A percentile compares a stretch with the other conserved stretches of the same genome.
phyloP scores from a whole-genome alignment of 768 basidiomycete species.

The Cyathus striatus region DNA sequence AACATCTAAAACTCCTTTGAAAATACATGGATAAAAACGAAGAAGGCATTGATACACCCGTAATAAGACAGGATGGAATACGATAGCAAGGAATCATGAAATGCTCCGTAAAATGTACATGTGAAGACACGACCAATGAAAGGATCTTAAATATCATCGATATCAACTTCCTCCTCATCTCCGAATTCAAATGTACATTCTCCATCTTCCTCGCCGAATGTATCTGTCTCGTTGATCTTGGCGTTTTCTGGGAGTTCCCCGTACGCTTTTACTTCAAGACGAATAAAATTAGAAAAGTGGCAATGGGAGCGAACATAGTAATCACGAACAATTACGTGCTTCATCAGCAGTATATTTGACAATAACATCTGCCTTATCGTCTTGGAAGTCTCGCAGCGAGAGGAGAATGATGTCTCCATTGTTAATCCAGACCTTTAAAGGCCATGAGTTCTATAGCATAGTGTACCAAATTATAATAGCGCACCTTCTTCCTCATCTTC shows the following conservation, averaged over 20 bases:
- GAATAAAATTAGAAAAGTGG: not conserved
- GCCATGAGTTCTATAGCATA: slow-evolving; percentile 4
- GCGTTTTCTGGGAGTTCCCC: slow-evolving; percentile 96
- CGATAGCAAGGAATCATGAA: slow-evolving; percentile 12
- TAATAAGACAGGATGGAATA: slow-evolving; percentile 12
- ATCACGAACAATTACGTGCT: slow-evolving; percentile 68
- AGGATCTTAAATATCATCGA: slow-evolving; percentile 72
- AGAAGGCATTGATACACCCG: slow-evolving; percentile 11
- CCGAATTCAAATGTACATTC: slow-evolving; percentile 90
- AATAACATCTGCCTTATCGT: slow-evolving; percentile 98
- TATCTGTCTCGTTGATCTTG: slow-evolving; percentile 96
- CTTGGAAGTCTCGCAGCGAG: slow-evolving; percentile 97
- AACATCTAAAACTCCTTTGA: not conserved
- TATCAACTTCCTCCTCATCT: slow-evolving; percentile 84
- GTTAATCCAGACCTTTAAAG: slow-evolving; percentile 91
- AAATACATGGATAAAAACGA: slow-evolving; percentile 9
- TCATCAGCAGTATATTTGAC: slow-evolving; percentile 99
- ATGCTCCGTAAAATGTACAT: slow-evolving; percentile 6
- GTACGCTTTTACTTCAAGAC: slow-evolving; percentile 80
- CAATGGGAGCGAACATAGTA: not conserved
- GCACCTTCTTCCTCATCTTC: slow-evolving; percentile 98
- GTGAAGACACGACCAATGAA: not conserved
- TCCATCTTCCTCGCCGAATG: slow-evolving; percentile 85
- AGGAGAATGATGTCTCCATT: slow-evolving; percentile 95
- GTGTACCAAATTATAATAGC: slow-evolving; percentile 13